These are phyloP conservation scores for Rhododendron williamsianum DNA, from an alignment of 148 eudicot species.

Conservation along the genomic window DNA sequence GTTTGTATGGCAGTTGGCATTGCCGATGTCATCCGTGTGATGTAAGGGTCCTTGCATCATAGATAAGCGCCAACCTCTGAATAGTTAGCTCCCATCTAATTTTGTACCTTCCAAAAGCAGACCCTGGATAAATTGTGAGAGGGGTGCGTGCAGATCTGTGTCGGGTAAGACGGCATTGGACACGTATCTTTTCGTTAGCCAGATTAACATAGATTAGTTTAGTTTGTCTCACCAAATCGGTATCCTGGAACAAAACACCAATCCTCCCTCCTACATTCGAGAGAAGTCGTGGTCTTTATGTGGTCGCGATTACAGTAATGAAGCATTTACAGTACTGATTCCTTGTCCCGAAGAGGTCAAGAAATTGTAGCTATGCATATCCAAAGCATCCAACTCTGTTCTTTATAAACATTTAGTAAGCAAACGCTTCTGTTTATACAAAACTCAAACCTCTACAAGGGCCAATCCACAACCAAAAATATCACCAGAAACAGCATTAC, in stretches of 20 bases:
- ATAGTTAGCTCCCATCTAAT: background rate
- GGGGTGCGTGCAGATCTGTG: too few species aligned
- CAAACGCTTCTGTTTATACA: constrained; percentile 14
- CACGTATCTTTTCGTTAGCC: background rate
- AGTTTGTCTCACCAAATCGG: background rate
- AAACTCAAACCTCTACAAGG: constrained; percentile 26
- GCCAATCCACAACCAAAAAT: constrained; percentile 20
- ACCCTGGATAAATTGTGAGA: too few species aligned
- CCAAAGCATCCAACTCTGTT: background rate
- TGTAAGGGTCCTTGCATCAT: background rate
- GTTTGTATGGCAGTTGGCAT: too few species aligned
- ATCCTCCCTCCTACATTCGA: background rate
- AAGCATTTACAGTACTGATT: background rate
- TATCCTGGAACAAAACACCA: background rate
- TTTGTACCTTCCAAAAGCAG: background rate
- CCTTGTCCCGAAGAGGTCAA: background rate
- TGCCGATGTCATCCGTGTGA: too few species aligned
- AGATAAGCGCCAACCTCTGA: background rate
- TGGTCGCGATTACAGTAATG: background rate
- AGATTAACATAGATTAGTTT: background rate
- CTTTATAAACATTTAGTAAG: background rate
- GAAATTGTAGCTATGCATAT: background rate
- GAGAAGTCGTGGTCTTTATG: background rate
- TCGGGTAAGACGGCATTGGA: background rate
- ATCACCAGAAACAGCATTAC: constrained; percentile 24